A percentile compares a stretch with the other conserved stretches of the same genome.
phyloP scores from a whole-genome alignment of 352 stramenopile species.

The Globisporangium nagaii region DNA sequence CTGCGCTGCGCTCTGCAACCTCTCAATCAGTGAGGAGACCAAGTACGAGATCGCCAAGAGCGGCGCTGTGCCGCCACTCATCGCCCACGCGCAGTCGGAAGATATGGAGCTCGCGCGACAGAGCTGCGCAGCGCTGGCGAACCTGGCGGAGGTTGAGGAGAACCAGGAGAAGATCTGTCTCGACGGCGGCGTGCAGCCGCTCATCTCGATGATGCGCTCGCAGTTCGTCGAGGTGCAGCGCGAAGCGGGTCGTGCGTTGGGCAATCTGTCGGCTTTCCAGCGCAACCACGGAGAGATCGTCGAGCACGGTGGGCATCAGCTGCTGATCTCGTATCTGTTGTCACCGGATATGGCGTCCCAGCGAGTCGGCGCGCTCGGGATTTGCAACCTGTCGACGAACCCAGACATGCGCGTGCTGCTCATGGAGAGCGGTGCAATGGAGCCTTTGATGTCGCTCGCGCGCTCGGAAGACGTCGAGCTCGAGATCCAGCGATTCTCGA shows the following conservation, averaged over 20 bases:
- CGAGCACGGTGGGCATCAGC: conserved; percentile 88
- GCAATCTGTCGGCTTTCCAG: conserved; percentile 90
- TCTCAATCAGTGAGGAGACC: conserved; percentile 94
- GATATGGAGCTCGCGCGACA: conserved; percentile 91
- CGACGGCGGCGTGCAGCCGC: conserved; percentile 88
- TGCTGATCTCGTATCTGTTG: conserved; percentile 94
- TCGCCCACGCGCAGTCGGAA: conserved; percentile 90
- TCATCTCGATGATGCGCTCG: conserved; percentile 94
- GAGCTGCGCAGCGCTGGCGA: conserved; percentile 90
- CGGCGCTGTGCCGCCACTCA: conserved; percentile 86
- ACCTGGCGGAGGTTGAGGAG: conserved; percentile 92
- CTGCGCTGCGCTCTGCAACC: conserved; percentile 92
- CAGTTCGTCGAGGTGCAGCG: conserved; percentile 94
- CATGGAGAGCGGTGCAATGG: conserved; percentile 91
- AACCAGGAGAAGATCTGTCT: conserved; percentile 94
- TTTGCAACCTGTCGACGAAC: conserved; percentile 95
- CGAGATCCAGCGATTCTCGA: conserved; percentile 93
- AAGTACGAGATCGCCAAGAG: conserved; percentile 97
- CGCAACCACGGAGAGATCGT: conserved; percentile 90
- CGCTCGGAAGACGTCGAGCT: conserved; percentile 93
- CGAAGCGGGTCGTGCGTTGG: conserved; percentile 87
- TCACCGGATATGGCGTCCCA: conserved; percentile 93
- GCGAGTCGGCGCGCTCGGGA: conserved; percentile 89
- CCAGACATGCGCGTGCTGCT: conserved; percentile 85
- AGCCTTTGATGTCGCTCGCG: conserved; percentile 93